phyloP scores from a whole-genome alignment of 2,329 filamentous ascomycete genomes.

The Bipolaris sorokiniana region DNA sequence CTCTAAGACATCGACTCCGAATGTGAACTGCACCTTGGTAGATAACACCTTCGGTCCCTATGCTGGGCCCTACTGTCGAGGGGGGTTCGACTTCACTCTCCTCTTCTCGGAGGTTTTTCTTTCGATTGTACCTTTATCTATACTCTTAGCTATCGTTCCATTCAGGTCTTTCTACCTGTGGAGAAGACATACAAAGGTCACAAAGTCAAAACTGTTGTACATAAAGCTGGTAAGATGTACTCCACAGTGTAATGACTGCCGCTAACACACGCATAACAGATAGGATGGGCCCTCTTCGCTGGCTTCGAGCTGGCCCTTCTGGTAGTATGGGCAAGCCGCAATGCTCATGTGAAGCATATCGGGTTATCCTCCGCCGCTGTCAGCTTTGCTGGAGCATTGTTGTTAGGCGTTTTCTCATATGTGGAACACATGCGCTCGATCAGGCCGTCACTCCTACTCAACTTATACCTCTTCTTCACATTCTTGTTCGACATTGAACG shows the following conservation, averaged over 20 bases:
- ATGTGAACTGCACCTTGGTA: conserved; percentile 26
- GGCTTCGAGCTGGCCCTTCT: conserved; percentile 39
- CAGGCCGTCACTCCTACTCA: conserved; percentile 56
- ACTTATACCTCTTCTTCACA: conserved; percentile 55
- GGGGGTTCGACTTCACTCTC: conserved; percentile 49
- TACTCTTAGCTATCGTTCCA: conserved; percentile 40
- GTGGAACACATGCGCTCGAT: conserved; percentile 56
- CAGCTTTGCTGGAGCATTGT: conserved; percentile 32
- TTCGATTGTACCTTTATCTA: conserved; percentile 37
- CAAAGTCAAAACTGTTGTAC: conserved; percentile 28
- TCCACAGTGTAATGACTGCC: not conserved
- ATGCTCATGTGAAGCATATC: conserved; percentile 19
- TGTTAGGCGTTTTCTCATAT: conserved; percentile 53
- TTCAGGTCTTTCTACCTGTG: conserved; percentile 38
- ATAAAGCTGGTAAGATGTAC: conserved; percentile 37
- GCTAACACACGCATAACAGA: conserved; percentile 18
- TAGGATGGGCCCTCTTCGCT: conserved; percentile 32
- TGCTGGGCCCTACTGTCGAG: conserved; percentile 39
- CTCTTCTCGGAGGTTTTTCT: conserved; percentile 47
- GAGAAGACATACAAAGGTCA: conserved; percentile 34
- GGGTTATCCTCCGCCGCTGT: conserved; percentile 38
- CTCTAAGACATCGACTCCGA: conserved; percentile 32
- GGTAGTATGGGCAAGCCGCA: conserved; percentile 34
- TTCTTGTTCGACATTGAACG: conserved; percentile 56
- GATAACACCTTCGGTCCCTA: conserved; percentile 45